These are phyloP conservation scores for Penicillium arizonense DNA, from an alignment of 495 filamentous ascomycete genomes.

Conservation along the genomic window DNA sequence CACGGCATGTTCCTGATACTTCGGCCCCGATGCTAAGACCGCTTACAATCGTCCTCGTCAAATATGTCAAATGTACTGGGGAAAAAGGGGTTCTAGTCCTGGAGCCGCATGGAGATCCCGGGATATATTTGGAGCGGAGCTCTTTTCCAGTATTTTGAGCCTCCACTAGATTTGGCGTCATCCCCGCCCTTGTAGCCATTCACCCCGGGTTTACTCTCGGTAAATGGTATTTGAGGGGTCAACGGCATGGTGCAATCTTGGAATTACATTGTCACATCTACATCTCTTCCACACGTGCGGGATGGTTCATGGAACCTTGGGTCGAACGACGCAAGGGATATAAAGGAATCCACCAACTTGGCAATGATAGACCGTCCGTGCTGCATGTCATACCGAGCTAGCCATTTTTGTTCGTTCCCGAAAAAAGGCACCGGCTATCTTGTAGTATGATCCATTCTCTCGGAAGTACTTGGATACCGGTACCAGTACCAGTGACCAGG, in stretches of 20 bases:
- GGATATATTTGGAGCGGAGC: not conserved
- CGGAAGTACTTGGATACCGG: not conserved
- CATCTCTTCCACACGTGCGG: conserved; percentile 9
- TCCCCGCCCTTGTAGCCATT: not conserved
- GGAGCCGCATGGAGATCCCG: conserved; percentile 15
- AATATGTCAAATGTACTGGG: not conserved
- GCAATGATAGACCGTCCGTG: conserved; percentile 19
- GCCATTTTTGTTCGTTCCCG: not conserved
- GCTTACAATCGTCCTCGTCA: not conserved
- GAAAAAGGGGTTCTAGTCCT: not conserved
- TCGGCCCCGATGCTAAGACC: not conserved
- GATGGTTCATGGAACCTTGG: not conserved
- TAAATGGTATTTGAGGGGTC: not conserved
- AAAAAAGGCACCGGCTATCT: conserved; percentile 5
- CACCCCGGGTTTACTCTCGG: not conserved
- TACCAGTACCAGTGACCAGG: not conserved
- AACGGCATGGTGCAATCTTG: not conserved
- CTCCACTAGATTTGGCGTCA: not conserved
- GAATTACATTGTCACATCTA: not conserved
- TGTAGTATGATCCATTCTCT: not conserved
- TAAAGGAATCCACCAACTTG: conserved; percentile 6
- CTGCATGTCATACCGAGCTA: conserved; percentile 24
- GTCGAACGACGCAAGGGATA: conserved; percentile 17
- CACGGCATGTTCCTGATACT: not conserved
- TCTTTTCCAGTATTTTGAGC: conserved; percentile 9